phyloP scores from a whole-genome alignment of 768 basidiomycete genomes.

The Lentinula sp. region DNA sequence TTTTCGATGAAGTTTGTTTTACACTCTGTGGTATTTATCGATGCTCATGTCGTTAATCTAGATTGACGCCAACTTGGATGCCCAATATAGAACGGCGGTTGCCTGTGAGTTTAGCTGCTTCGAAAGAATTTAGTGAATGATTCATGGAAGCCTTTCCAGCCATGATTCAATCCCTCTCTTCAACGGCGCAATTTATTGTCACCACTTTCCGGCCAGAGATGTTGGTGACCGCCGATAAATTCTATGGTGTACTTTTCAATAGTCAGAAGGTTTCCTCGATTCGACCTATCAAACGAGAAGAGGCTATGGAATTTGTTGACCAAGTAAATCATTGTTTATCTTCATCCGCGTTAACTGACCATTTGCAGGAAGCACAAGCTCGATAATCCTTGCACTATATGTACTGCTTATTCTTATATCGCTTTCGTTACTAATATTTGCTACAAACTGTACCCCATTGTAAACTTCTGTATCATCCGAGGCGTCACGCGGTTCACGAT shows the following conservation, averaged over 20 bases:
- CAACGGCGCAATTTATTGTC: constrained; percentile 92
- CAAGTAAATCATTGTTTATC: constrained; percentile 39
- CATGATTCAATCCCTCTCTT: constrained; percentile 91
- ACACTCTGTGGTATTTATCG: background rate
- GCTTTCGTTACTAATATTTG: background rate
- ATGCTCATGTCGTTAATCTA: constrained; percentile 16
- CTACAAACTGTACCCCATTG: background rate
- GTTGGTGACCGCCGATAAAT: constrained; percentile 92
- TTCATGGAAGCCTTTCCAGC: constrained; percentile 30
- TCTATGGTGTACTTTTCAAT: constrained; percentile 95
- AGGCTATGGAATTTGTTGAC: constrained; percentile 94
- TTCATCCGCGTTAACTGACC: background rate
- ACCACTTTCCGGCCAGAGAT: constrained; percentile 99
- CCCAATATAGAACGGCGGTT: constrained; percentile 95
- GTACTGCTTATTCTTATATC: background rate
- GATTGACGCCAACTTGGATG: constrained; percentile 98
- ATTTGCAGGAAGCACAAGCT: constrained; percentile 15
- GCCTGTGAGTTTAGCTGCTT: constrained; percentile 54
- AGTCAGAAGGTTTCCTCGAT: constrained; percentile 94
- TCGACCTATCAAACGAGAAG: constrained; percentile 77
- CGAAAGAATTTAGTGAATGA: background rate
- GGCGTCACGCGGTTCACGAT: background rate
- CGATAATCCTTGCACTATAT: constrained; percentile 4
- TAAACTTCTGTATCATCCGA: background rate
- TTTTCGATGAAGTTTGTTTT: constrained; percentile 83